phyloP scores from a whole-genome alignment of 345 rosid genomes.

The Rhodamnia rubescens region DNA sequence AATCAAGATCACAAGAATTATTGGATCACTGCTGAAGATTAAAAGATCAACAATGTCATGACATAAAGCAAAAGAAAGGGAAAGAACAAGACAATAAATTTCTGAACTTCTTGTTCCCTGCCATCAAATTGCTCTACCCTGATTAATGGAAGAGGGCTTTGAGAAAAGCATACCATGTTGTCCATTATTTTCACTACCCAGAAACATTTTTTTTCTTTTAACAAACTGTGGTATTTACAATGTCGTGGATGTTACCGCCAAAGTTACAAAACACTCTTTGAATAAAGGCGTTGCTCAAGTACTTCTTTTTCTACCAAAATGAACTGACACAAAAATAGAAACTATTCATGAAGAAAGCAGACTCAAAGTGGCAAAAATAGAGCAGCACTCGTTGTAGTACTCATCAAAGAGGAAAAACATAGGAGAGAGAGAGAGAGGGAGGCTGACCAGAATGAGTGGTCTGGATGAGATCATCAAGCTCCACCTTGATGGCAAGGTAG shows the following conservation, averaged over 20 bases:
- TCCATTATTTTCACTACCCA: not conserved
- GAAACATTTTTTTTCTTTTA: not conserved
- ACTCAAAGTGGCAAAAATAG: not conserved
- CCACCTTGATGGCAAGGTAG: constrained; percentile 67
- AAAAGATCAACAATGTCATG: not conserved
- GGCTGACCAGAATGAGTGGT: constrained; percentile 28
- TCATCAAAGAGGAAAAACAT: not conserved
- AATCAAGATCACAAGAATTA: not conserved
- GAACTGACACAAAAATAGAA: not conserved
- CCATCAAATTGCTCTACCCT: not conserved
- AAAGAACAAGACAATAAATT: not conserved
- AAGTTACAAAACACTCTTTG: too few relatives aligned
- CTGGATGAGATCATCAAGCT: constrained; percentile 78
- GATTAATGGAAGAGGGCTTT: not conserved
- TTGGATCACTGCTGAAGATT: not conserved
- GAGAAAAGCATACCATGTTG: not conserved
- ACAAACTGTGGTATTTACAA: too few relatives aligned
- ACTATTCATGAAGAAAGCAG: not conserved
- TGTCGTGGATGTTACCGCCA: too few relatives aligned
- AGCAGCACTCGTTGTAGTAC: not conserved
- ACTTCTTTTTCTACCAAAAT: not conserved
- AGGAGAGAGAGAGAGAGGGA: not conserved
- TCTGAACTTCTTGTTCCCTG: not conserved
- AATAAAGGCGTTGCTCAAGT: too few relatives aligned
- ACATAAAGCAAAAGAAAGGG: not conserved